These are phyloP conservation scores for Tephrocybe sp. DNA, from an alignment of 768 basidiomycete species.

Conservation along the genomic window DNA sequence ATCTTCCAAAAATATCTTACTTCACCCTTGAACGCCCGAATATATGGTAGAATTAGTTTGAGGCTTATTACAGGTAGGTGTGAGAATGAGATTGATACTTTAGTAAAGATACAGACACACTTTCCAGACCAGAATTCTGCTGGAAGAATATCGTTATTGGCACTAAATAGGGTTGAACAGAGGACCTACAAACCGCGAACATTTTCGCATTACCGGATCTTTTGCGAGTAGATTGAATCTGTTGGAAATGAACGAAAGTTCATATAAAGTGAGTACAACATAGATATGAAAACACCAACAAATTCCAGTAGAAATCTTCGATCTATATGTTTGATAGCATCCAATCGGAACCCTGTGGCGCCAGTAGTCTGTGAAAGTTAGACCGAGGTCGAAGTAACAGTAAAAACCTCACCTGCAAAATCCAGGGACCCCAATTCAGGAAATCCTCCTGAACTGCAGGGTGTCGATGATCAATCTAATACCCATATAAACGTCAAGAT, in stretches of 20 bases:
- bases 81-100: background rate
- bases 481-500: conserved; percentile 2
- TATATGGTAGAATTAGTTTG: conserved; percentile 53
- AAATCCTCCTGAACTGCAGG: conserved; percentile 78
- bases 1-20: conserved; percentile 39
- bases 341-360: conserved; percentile 77
- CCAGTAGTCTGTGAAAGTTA: conserved; percentile 54
- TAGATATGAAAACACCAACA: conserved; percentile 46
- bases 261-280: too few species aligned
- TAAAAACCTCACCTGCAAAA: conserved; percentile 43
- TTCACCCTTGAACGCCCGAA: conserved; percentile 64
- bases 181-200: conserved; percentile 54
- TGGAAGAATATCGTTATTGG: conserved; percentile 27
- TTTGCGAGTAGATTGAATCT: conserved; percentile 57
- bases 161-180: background rate
- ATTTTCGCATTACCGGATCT: conserved; percentile 44
- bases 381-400: conserved; percentile 3
- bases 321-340: conserved; percentile 92
- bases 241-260: conserved; percentile 5
- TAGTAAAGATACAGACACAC: conserved; percentile 40
- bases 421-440: conserved; percentile 76
- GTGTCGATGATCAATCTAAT: conserved; percentile 83
- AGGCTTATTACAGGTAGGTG: conserved; percentile 26
- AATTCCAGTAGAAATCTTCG: conserved; percentile 65
- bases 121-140: conserved; percentile 85